Percentiles rank a stretch among this genome's conserved stretches.
phyloP scores from a whole-genome alignment of 2,329 filamentous ascomycete species.

The Colletotrichum agaves region DNA sequence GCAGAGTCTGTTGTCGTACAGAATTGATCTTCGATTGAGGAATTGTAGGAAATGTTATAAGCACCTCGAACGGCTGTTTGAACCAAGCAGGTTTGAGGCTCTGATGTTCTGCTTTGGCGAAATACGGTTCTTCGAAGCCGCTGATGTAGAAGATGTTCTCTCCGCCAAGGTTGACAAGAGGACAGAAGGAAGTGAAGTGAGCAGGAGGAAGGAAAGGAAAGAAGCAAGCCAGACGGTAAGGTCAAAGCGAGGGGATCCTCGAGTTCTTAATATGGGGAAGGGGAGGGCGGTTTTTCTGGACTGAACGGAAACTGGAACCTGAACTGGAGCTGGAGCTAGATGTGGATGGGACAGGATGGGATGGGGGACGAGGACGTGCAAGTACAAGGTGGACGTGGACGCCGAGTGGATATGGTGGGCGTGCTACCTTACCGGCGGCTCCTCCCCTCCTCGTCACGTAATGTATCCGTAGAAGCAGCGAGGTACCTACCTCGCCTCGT shows the following conservation, averaged over 20 bases:
- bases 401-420: conserved; percentile 28
- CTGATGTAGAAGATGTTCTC: not conserved
- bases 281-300: conserved; percentile 28
- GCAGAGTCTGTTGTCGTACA: not conserved
- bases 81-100: not conserved
- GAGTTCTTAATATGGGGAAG: conserved; percentile 37
- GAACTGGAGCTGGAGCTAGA: not conserved
- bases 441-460: conserved; percentile 18
- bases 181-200: not conserved
- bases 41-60: not conserved
- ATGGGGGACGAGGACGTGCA: conserved; percentile 8
- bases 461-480: too few relatives aligned
- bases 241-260: conserved; percentile 34
- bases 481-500: not conserved
- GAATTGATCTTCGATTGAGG: not conserved
- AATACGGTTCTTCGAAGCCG: not conserved
- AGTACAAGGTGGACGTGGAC: not conserved
- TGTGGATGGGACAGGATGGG: not conserved
- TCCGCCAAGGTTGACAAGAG: conserved; percentile 9
- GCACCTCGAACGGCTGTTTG: not conserved
- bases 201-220: not conserved
- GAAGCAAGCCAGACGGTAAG: not conserved
- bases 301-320: conserved; percentile 6
- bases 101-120: not conserved
- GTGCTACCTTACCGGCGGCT: conserved; percentile 21